phyloP scores from a whole-genome alignment of 1,284 basidiomycete species.

The Flammula alnicola region DNA sequence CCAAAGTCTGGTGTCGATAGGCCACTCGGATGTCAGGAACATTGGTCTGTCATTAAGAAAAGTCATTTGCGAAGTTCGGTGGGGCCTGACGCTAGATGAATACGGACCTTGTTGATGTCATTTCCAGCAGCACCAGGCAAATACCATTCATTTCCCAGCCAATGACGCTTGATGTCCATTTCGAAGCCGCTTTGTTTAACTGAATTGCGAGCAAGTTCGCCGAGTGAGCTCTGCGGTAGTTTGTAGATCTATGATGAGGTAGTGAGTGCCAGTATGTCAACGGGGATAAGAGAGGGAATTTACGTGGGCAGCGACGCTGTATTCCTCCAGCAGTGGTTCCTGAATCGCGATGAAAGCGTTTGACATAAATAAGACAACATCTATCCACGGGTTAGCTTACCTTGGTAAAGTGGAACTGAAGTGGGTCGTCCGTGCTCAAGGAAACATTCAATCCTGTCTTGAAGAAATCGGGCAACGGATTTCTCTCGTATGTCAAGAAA shows the following conservation, averaged over 20 bases:
- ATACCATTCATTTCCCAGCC: slow-evolving; percentile 93
- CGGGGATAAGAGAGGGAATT: slow-evolving; percentile 29
- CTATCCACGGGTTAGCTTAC: slow-evolving; percentile 42
- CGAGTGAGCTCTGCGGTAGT: slow-evolving; percentile 81
- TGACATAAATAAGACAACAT: background rate
- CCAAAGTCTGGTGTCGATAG: slow-evolving; percentile 88
- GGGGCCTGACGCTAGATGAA: slow-evolving; percentile 21
- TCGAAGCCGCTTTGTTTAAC: slow-evolving; percentile 98
- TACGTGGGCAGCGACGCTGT: slow-evolving; percentile 96
- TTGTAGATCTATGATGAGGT: slow-evolving; percentile 80
- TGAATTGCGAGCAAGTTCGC: slow-evolving; percentile 94
- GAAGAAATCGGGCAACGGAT: slow-evolving; percentile 98
- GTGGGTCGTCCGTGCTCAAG: slow-evolving; percentile 93
- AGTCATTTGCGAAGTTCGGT: no score
- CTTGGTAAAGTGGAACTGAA: slow-evolving; percentile 97
- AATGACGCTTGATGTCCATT: slow-evolving; percentile 98
- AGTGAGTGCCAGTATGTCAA: background rate
- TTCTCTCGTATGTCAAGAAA: slow-evolving; percentile 96
- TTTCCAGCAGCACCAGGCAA: slow-evolving; percentile 88
- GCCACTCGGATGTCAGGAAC: slow-evolving; percentile 90
- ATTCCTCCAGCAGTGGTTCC: slow-evolving; percentile 97
- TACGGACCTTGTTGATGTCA: slow-evolving; percentile 91
- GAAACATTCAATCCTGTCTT: slow-evolving; percentile 96
- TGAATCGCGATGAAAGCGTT: slow-evolving; percentile 32
- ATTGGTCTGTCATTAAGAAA: slow-evolving; percentile 91